Base-by-base conservation (phyloP, 805 yeast genomes). In the Metschnikowia matae region DNA sequence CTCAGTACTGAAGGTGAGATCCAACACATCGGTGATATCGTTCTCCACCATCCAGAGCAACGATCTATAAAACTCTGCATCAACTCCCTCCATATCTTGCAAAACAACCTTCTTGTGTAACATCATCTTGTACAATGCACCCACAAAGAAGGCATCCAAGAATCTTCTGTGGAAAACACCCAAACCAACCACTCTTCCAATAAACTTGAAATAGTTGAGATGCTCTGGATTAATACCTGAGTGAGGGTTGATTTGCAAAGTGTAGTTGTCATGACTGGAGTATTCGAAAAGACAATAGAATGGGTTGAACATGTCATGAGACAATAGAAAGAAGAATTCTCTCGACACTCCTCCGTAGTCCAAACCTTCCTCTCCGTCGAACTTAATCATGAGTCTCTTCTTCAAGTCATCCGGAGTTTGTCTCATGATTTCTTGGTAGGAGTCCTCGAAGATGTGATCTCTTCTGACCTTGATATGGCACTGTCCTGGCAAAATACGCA, bases 341-440 rank as follows among this genome's bases (percentile, higher is more conserved):
- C 99, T 82, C 31, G 97, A 89, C 55, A 94, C 98, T 67, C 99
- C 99, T 79, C 99, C 99, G 67, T 94, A 94, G 76, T 94, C 99
- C 62, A 94, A 81, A 70, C 99, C 99, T 77, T 94, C 99, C 75
- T 94, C 99, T 54, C 99, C 99, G 62, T 94, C 99, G 64, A 94
- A 94, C 68, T 92, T 90, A 70, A 94, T 94, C 99, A 94, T 94
- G 55, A 94, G 76, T 67, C 99, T 81, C 77, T 94, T 94, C 81
- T 94, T 95, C 73, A 94, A 80, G 67, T 94, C 99, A 70, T 91
- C 97, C 17, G 99, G 98, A 2, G 97, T 85, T 75, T 94, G 99
- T 70, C 99, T 85, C 99, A 94, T 94, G 49, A 94, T 84, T 69
- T 94, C 99, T 70, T 95, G 97, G 69, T 91, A 94, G 34, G 97